Percentiles rank a stretch among this genome's conserved stretches.
These are phyloP conservation scores for Decorospora gaudefroyi DNA, from an alignment of 2,329 filamentous ascomycete genomes.

Conservation along the genomic window DNA sequence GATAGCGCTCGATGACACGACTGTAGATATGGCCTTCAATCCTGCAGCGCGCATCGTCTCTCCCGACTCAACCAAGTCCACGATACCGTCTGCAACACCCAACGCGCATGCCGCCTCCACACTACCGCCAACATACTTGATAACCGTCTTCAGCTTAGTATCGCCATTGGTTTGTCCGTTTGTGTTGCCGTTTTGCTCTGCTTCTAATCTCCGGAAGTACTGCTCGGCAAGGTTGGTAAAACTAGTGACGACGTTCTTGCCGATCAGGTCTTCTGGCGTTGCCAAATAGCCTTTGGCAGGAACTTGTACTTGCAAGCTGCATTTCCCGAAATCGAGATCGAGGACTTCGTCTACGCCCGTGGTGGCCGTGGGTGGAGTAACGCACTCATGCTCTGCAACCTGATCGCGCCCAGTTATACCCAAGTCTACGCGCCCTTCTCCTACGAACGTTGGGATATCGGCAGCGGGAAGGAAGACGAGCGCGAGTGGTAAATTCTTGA, in stretches of 20 bases:
- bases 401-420: constrained; percentile 95
- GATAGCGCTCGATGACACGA: constrained; percentile 83
- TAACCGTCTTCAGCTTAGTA: constrained; percentile 76
- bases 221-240: constrained; percentile 82
- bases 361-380: constrained; percentile 52
- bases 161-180: constrained; percentile 46
- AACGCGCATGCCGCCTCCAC: constrained; percentile 96
- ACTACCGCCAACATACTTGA: constrained; percentile 93
- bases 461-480: constrained; percentile 96
- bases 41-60: constrained; percentile 98
- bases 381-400: constrained; percentile 84
- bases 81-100: constrained; percentile 94
- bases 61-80: constrained; percentile 96
- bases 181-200: constrained; percentile 45
- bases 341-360: constrained; percentile 79
- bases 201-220: constrained; percentile 83
- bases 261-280: constrained; percentile 76
- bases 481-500: constrained; percentile 94
- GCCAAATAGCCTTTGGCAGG: constrained; percentile 78
- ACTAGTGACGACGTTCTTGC: constrained; percentile 93
- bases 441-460: constrained; percentile 96
- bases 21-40: constrained; percentile 90
- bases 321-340: constrained; percentile 86
- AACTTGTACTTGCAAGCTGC: constrained; percentile 96
- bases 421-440: constrained; percentile 88